A percentile compares a stretch with the other conserved stretches of the same genome.
These are phyloP conservation scores for Vaccinium macrocarpon DNA, from an alignment of 148 eudicot genomes.

Conservation along the genomic window DNA sequence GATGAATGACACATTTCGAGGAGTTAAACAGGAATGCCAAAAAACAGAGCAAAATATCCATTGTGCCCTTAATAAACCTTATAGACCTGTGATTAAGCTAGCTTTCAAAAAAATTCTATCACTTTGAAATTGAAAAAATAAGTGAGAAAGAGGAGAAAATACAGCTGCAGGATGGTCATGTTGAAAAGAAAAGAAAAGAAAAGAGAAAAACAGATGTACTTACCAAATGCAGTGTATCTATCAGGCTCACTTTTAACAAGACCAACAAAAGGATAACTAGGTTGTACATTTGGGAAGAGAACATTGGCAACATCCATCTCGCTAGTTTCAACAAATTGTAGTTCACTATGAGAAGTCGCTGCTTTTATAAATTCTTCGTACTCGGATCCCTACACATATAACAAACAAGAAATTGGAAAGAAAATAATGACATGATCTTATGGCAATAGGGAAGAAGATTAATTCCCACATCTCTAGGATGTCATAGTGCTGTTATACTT, in stretches of 20 bases:
- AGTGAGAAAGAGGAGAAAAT: neutral
- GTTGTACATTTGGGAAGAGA: conserved; percentile 55
- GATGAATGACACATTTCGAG: neutral
- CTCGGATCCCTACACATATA: conserved; percentile 52
- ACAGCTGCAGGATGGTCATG: neutral
- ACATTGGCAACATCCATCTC: conserved; percentile 49
- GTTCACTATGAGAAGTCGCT: conserved; percentile 66
- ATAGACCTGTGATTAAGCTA: neutral
- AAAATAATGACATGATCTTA: neutral
- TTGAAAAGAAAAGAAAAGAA: neutral
- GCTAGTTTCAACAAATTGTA: conserved; percentile 81
- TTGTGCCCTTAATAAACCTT: too few relatives aligned
- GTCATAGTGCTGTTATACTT: neutral
- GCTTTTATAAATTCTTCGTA: conserved; percentile 79
- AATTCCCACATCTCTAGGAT: neutral
- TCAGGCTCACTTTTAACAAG: conserved; percentile 91
- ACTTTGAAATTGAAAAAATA: neutral
- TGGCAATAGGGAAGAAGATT: conserved; percentile 3
- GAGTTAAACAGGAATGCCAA: neutral
- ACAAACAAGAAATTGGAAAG: neutral
- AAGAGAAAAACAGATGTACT: conserved; percentile 23
- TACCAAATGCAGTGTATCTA: conserved; percentile 70
- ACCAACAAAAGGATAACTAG: conserved; percentile 50
- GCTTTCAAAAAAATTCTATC: conserved; percentile 2
- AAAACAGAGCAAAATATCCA: neutral